Base-by-base conservation (phyloP, 352 stramenopile species). In the Globisporangium spiculum region DNA sequence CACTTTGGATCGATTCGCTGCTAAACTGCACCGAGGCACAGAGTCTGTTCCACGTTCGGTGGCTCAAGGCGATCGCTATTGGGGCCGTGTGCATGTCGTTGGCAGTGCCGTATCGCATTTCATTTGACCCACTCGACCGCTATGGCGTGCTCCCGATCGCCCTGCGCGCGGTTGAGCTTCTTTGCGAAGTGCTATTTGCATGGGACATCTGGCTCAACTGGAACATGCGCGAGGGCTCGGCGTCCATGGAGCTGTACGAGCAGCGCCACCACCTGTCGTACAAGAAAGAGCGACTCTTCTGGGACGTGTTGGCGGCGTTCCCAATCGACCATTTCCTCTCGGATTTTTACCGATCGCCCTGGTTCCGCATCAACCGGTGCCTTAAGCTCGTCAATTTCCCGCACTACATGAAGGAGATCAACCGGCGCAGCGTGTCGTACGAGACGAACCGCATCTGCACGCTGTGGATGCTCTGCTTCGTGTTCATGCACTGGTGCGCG, bases 161-260 rank as follows among this genome's bases (percentile, higher is more conserved):
- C 5, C 65, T 72, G 3, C 79, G 72, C 3, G 63, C 67, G 20
- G 6, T 86, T 6, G 80, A 89, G 65, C 70, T 75, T 14, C 46
- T 64, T 0, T 83, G 79, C n/a, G 77, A 87, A 41, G 26, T 87
- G 30, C 38, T 84, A 7, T 89, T 87, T 34, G 78, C 66, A 0
- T 78, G 71, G 68, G 80, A 89, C 67, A 87, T 89, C 48, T 89
- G 78, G 80, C 71, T 89, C 30, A 85, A 87, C 62, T 89, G 79
- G 78, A 89, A 89, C 54, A 65, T 87, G 41, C 79, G 78, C 38
- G 79, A 89, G 18, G 77, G 78, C 3, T 48, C 80, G 0, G 68
- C 69, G 18, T 84, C 80, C 0, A 75, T 89, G 66, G 80, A 87
- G 55, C 56, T 89, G n/a, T 89, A 89, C 46, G 78, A 89, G 63